Conservation (phyloP, 2,329 filamentous ascomycete species). For the Exserohilum rostratum region DNA sequence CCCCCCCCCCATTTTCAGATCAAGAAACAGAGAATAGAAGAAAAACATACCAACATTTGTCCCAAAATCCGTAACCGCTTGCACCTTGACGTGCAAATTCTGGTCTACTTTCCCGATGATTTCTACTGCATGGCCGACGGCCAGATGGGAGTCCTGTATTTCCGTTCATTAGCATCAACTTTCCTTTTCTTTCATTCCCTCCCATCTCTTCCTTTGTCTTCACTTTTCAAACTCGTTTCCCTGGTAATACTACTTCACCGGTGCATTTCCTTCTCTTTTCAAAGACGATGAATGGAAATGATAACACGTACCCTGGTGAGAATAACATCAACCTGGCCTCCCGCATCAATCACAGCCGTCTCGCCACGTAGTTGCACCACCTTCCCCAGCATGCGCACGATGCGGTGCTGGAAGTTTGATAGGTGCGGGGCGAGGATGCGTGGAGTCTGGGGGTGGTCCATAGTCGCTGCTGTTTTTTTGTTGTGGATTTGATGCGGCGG, state of each 20-base stretch:
- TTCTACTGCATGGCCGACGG: conserved; percentile 72
- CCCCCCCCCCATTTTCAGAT: too few relatives aligned
- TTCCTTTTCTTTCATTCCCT: background rate
- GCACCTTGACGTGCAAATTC: conserved; percentile 73
- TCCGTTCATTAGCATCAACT: background rate
- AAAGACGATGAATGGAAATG: background rate
- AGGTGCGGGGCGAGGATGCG: conserved; percentile 84
- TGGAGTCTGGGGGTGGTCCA: conserved; percentile 62
- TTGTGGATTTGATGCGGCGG: background rate
- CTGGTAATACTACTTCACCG: background rate
- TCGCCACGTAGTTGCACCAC: conserved; percentile 84
- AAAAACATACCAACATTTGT: conserved; percentile 66
- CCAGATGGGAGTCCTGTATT: conserved; percentile 71
- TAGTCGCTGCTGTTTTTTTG: conserved; percentile 6
- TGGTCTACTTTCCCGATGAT: conserved; percentile 80
- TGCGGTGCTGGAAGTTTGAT: conserved; percentile 70
- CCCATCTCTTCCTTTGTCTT: background rate
- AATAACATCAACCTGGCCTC: conserved; percentile 73
- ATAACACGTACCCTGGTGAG: conserved; percentile 69
- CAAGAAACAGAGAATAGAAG: background rate
- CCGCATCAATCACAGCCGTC: conserved; percentile 78
- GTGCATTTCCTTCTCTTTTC: background rate
- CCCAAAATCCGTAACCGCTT: conserved; percentile 73
- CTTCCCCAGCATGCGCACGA: conserved; percentile 84
- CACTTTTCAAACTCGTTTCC: background rate